Conservation (phyloP, 371 early-diverging fungal species). For the Rhizopus microsporus region DNA sequence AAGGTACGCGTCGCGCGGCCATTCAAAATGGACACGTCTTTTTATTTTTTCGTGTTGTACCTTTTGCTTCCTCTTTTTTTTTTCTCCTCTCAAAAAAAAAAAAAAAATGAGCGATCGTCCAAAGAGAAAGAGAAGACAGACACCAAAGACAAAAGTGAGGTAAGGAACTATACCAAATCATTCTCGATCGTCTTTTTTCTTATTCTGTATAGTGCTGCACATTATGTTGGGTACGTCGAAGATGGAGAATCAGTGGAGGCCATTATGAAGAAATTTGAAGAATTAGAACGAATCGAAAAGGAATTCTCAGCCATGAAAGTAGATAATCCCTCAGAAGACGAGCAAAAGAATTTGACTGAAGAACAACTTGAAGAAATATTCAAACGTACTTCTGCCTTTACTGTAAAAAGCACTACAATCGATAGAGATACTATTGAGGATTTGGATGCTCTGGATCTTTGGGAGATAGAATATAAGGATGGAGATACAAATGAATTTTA, state of each 20-base stretch:
- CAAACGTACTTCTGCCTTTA: slow-evolving; percentile 85
- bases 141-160: slow-evolving; percentile 20
- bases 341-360: slow-evolving; percentile 55
- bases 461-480: slow-evolving; percentile 74
- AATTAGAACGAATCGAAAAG: slow-evolving; percentile 84
- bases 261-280: slow-evolving; percentile 96
- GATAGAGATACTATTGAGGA: slow-evolving; percentile 62
- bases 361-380: slow-evolving; percentile 90
- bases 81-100: slow-evolving; percentile 7
- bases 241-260: slow-evolving; percentile 93
- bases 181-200: background rate
- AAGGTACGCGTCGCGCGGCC: slow-evolving; percentile 5
- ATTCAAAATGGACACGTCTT: background rate
- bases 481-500: slow-evolving; percentile 68
- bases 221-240: slow-evolving; percentile 95
- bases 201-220: slow-evolving; percentile 62
- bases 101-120: slow-evolving; percentile 47
- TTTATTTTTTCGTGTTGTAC: slow-evolving; percentile 5
- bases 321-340: slow-evolving; percentile 3
- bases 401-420: slow-evolving; percentile 74
- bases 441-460: slow-evolving; percentile 74
- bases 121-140: slow-evolving; percentile 46
- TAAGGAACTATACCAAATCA: background rate
- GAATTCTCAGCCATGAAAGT: slow-evolving; percentile 61
- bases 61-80: background rate